A percentile compares a stretch with the other conserved stretches of the same genome.
These are phyloP conservation scores for Corniculantispora saksenae DNA, from an alignment of 2,329 filamentous ascomycete species.

Conservation along the genomic window DNA sequence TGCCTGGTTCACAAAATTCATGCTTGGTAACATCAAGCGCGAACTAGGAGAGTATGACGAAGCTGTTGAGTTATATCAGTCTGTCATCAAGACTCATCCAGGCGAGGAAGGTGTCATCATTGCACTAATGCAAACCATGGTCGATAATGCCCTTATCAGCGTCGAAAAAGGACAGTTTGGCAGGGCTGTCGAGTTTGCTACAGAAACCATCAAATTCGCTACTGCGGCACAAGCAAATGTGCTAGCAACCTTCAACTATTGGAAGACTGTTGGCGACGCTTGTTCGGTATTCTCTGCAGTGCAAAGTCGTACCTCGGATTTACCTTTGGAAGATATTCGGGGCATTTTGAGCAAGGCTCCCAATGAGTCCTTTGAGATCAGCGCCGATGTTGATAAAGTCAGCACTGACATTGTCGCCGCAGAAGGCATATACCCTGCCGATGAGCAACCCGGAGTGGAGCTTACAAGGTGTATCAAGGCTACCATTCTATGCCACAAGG, in stretches of 20 bases:
- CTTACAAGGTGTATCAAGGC: conserved; percentile 65
- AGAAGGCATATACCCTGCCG: conserved; percentile 45
- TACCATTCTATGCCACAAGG: conserved; percentile 82
- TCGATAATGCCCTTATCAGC: conserved; percentile 76
- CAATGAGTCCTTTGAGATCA: conserved; percentile 57
- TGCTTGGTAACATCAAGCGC: conserved; percentile 91
- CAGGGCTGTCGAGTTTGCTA: conserved; percentile 71
- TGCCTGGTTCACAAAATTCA: conserved; percentile 94
- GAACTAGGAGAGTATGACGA: conserved; percentile 89
- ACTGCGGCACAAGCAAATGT: conserved; percentile 60
- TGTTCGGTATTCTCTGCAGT: conserved; percentile 81
- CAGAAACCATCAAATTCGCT: conserved; percentile 69
- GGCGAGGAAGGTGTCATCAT: conserved; percentile 84
- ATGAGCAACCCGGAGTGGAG: conserved; percentile 50
- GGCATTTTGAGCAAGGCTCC: conserved; percentile 58
- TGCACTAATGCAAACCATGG: conserved; percentile 82
- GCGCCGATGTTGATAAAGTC: conserved; percentile 70
- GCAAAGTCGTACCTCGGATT: conserved; percentile 63
- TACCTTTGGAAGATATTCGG: conserved; percentile 61
- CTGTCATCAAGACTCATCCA: conserved; percentile 67
- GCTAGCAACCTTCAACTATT: conserved; percentile 82
- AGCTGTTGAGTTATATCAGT: conserved; percentile 74
- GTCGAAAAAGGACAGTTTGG: conserved; percentile 85
- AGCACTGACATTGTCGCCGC: conserved; percentile 47
- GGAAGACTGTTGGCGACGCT: conserved; percentile 89